Evolutionary conservation across 225 moss, liverwort and hornwort species (phyloP).

Genomic region (Bryum argenteum): DNA sequence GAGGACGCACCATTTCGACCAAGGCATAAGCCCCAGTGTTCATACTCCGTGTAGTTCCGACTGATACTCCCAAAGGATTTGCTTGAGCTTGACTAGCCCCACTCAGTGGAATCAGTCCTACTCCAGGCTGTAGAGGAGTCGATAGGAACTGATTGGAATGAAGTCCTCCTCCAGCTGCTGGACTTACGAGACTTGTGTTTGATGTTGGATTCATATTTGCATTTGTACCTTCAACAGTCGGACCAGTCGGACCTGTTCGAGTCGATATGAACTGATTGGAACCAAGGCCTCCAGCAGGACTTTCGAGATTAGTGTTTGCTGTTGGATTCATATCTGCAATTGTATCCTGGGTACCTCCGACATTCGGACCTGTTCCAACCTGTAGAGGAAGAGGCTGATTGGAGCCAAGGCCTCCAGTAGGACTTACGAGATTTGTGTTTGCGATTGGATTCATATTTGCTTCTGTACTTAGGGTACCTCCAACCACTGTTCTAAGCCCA

Average conservation of each 20-base stretch:
- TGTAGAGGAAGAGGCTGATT: too few relatives aligned
- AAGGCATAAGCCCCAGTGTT: slow-evolving; percentile 26
- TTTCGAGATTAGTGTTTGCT: slow-evolving; percentile 41
- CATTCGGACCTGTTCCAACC: too few relatives aligned
- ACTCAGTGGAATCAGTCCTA: slow-evolving; percentile 45
- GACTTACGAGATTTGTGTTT: slow-evolving; percentile 44
- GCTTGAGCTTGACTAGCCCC: slow-evolving; percentile 63
- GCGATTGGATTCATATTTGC: slow-evolving; percentile 38
- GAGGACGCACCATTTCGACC: too few relatives aligned
- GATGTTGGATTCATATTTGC: slow-evolving; percentile 28
- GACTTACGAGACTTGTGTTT: slow-evolving; percentile 44
- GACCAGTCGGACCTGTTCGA: neutral
- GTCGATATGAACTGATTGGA: slow-evolving; percentile 53
- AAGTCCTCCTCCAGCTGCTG: slow-evolving; percentile 53
- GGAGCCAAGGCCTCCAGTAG: slow-evolving; percentile 48
- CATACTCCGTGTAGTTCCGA: slow-evolving; percentile 52
- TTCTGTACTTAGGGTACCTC: slow-evolving; percentile 42
- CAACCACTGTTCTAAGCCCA: slow-evolving; percentile 50
- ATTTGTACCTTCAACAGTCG: neutral
- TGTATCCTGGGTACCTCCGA: slow-evolving; percentile 44
- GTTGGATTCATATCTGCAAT: slow-evolving; percentile 31
- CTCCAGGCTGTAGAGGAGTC: slow-evolving; percentile 59
- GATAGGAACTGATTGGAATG: slow-evolving; percentile 49
- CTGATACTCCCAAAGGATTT: slow-evolving; percentile 46
- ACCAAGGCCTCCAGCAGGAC: slow-evolving; percentile 50